Base-by-base conservation (phyloP, 2,329 filamentous ascomycete genomes). In the Nemania serpens region DNA sequence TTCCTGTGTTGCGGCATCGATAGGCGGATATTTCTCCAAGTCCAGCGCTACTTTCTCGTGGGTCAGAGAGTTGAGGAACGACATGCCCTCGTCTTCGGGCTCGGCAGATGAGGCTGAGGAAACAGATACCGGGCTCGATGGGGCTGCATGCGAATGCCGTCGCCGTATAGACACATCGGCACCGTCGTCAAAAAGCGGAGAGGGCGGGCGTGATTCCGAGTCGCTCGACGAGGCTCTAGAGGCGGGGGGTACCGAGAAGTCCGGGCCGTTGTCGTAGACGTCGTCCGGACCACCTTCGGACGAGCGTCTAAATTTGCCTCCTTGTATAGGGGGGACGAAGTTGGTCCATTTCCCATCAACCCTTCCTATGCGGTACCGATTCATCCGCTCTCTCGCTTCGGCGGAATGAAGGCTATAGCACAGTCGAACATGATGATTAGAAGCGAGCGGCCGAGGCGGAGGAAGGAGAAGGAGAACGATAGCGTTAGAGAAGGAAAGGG, bases 271-370 rank as follows among this genome's bases (percentile, higher is more conserved):
- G 68, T 66, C 42, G 66, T 66, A 66, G 46, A 76, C 75, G 50
- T 75, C 76, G 33, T 75, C 76, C 36, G 76, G 73, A 46, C 78
- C 75, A 7, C 76, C 73, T 25, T 77, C 73, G 48, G 66, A 65
- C 15, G 73, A 69, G 20, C 78, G 76, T 66, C 88, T 84, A 75
- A 93, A 96, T 60, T 83, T 82, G 43, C 94, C 94, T 59, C 93
- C 93, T 75, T 98, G 94, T 54, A 98, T 94, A 0, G 95, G 94
- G 4, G 95, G 93, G 6, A 91, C 71, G 73, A 97, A 96, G 75
- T 97, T 97, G 63, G 80, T 79, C 95, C 95, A 99, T 63, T 79
- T 81, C 33, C 91, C 91, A 71, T 95, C 84, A 59, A 96, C 86
- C 65, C 83, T 84, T 46, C 95, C 95, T 70, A 98, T 92, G 65